phyloP scores from a whole-genome alignment of 2,329 filamentous ascomycete genomes.

The Pyricularia pennisetigena region DNA sequence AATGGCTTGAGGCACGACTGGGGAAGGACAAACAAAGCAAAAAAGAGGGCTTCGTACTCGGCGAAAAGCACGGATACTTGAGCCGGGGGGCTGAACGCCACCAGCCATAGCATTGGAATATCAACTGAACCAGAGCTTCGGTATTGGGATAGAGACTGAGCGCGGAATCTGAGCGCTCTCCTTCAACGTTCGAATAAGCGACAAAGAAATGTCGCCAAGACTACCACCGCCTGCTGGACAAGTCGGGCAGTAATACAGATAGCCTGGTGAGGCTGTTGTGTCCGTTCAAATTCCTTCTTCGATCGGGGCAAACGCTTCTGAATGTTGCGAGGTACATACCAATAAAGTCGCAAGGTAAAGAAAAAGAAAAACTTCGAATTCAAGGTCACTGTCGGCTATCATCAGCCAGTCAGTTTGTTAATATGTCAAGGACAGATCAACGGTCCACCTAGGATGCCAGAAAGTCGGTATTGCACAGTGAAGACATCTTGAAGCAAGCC shows the following conservation, averaged over 20 bases:
- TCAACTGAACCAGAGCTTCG: no score
- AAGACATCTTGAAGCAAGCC: neutral
- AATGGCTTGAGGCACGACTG: no score
- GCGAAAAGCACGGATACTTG: neutral
- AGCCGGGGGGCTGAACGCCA: neutral
- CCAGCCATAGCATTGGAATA: no score
- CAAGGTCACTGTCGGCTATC: neutral
- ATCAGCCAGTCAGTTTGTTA: neutral
- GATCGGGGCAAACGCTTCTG: neutral
- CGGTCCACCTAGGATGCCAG: neutral
- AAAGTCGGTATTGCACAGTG: neutral
- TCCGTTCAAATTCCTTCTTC: neutral
- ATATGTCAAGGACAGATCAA: neutral
- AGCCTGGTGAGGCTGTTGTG: neutral
- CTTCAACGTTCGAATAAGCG: neutral
- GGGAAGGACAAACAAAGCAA: neutral
- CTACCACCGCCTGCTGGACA: neutral
- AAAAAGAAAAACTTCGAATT: neutral
- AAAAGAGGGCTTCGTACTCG: conserved; percentile 3
- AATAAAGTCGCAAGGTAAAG: no score
- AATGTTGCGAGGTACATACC: neutral
- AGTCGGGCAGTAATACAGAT: neutral
- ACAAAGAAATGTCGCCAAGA: neutral
- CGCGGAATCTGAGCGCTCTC: neutral
- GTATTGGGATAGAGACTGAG: neutral